Conservation (phyloP, 495 filamentous ascomycete species). For the Lasiosphaeris hirsuta region DNA sequence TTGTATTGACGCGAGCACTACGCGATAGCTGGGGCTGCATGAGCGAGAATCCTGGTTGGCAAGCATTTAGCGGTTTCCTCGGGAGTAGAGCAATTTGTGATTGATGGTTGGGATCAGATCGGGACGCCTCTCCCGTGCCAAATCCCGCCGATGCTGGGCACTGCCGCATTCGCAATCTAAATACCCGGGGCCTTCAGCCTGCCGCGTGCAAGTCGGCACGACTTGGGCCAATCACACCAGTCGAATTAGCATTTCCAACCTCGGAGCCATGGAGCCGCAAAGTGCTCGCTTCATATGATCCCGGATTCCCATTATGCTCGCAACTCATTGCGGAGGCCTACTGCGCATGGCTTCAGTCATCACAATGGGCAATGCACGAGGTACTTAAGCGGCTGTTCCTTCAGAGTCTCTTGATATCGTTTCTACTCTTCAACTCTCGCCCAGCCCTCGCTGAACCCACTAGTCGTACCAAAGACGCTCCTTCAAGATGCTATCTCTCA, state of each 20-base stretch:
- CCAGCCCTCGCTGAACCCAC: background rate
- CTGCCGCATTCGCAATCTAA: conserved; percentile 3
- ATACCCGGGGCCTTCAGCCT: conserved; percentile 6
- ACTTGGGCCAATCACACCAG: conserved; percentile 3
- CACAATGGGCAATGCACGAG: background rate
- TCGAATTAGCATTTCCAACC: background rate
- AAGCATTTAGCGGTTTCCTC: too few relatives aligned
- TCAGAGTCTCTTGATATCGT: too few relatives aligned
- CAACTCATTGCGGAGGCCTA: background rate
- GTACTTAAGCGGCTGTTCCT: too few relatives aligned
- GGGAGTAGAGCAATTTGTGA: too few relatives aligned
- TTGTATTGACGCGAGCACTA: too few relatives aligned
- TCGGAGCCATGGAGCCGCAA: conserved; percentile 7
- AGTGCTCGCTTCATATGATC: conserved; percentile 1
- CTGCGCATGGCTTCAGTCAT: background rate
- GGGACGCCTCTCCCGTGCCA: too few relatives aligned
- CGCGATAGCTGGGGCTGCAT: too few relatives aligned
- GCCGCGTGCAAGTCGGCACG: background rate
- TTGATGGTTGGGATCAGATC: too few relatives aligned
- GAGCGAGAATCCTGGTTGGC: too few relatives aligned
- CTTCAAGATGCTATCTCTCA: conserved; percentile 5
- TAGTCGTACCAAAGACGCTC: background rate
- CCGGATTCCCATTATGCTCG: background rate
- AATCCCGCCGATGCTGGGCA: too few relatives aligned
- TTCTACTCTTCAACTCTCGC: too few relatives aligned